Base-by-base conservation (phyloP, 73 alveolate genomes). In the Paramecium primaurelia region DNA sequence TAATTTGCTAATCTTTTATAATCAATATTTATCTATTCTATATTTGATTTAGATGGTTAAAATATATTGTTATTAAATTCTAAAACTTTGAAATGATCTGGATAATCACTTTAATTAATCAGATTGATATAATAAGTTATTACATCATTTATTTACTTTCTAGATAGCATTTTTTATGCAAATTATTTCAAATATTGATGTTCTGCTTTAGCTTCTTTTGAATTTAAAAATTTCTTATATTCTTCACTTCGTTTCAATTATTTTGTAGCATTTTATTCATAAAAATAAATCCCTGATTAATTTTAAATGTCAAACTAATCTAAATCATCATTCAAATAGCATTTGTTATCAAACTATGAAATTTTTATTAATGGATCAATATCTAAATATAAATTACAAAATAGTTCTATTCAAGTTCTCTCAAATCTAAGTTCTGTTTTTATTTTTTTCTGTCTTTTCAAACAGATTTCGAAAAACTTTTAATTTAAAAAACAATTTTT, bases 361-460 rank as follows among this genome's bases (percentile, higher is more conserved):
- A 80, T 36, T 25, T 42, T 25, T 4, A 42, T 45, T 25, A 80
- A 49, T 8, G 91, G 91, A 47, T 80, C 91, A 49, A 47, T 36
- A 25, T 80, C 91, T 80, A 80, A 44, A 20, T 44, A 80, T 26
- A 80, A 47, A 80, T 80, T 80, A 45, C 71, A 32, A 28, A 32
- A 80, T 26, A 80, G 3, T n/a, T 80, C 58, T 3, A 80, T 44
- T 18, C 45, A 45, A 25, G 77, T 80, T 44, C 75, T 80, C 25
- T 80, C 91, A 26, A 80, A 80, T 80, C 91, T 80, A 2, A 80
- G 14, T 42, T 75, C 58, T 16, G 58, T 36, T 30, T 75, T 36
- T 0, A 38, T 75, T 7, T 16, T n/a, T 16, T 75, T 20, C 37
- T 38, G n/a, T 36, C 58, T 38, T 38, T 42, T 75, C 8, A 75